These are phyloP conservation scores for Fusarium sp. DNA, from an alignment of 2,329 filamentous ascomycete genomes.

Conservation along the genomic window DNA sequence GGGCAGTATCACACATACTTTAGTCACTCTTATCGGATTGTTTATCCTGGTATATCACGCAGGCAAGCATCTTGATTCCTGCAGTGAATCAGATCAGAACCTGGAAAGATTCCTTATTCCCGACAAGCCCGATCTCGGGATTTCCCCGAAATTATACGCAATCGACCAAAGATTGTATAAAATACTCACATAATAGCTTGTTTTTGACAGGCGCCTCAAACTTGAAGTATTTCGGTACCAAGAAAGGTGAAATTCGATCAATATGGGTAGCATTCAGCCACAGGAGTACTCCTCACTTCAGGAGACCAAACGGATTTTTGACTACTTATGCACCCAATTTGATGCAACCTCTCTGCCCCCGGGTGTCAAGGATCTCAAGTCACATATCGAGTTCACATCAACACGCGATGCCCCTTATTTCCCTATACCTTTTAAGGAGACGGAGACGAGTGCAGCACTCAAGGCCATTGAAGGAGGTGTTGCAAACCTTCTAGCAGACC, in stretches of 20 bases:
- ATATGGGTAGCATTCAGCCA: conserved; percentile 27
- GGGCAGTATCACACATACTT: neutral
- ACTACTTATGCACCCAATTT: conserved; percentile 38
- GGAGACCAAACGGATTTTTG: conserved; percentile 38
- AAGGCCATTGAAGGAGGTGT: conserved; percentile 56
- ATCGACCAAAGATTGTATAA: conserved; percentile 15
- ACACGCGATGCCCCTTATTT: conserved; percentile 55
- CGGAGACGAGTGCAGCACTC: conserved; percentile 56
- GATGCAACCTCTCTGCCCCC: conserved; percentile 46
- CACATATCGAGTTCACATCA: conserved; percentile 49
- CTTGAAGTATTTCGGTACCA: neutral
- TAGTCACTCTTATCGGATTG: neutral
- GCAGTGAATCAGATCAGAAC: neutral
- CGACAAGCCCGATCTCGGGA: neutral
- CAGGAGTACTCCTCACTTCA: conserved; percentile 34
- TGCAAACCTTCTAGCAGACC: conserved; percentile 48
- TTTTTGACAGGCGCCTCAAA: neutral
- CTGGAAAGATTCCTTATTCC: neutral
- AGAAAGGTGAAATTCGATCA: neutral
- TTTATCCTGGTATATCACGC: neutral
- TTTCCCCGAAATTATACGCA: conserved; percentile 10
- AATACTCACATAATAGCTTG: conserved; percentile 14
- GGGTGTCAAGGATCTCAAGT: conserved; percentile 38
- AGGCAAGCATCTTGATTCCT: neutral
- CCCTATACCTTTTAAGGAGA: conserved; percentile 61